Evolutionary conservation across 2,329 filamentous ascomycete species (phyloP).

Genomic region (Trichoderma sp.): DNA sequence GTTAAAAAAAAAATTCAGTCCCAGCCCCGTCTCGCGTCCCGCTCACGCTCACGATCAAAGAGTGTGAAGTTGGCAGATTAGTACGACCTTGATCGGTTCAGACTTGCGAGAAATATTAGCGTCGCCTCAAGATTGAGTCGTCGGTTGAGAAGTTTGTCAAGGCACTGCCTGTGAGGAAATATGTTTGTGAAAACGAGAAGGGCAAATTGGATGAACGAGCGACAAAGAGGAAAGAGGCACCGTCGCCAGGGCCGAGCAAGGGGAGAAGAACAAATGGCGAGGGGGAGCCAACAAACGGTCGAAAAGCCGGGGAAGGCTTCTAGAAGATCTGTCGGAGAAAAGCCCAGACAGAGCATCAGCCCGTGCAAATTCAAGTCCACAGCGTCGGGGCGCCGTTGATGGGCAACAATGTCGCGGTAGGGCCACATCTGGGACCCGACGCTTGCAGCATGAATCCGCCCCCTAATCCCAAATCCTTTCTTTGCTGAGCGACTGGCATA

Average conservation of each 20-base stretch:
- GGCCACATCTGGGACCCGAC: conserved; percentile 22
- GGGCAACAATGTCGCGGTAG: conserved; percentile 7
- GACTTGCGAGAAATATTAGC: conserved; percentile 18
- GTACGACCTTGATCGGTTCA: not conserved
- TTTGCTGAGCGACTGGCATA: conserved; percentile 22
- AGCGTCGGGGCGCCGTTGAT: conserved; percentile 23
- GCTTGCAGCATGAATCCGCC: conserved; percentile 19
- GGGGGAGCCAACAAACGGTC: conserved; percentile 22
- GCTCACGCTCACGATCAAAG: conserved; percentile 16
- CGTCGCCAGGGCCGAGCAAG: conserved; percentile 29
- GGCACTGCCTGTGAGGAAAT: conserved; percentile 19
- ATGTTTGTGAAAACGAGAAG: conserved; percentile 15
- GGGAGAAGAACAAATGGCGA: conserved; percentile 29
- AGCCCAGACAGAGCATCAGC: conserved; percentile 23
- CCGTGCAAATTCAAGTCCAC: conserved; percentile 24
- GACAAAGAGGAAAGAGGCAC: conserved; percentile 24
- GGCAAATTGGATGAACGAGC: conserved; percentile 19
- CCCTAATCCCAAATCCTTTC: conserved; percentile 28
- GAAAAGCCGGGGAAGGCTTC: conserved; percentile 31
- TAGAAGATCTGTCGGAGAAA: conserved; percentile 33
- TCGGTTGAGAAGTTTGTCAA: conserved; percentile 16
- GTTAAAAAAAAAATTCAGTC: not conserved
- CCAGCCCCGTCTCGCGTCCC: conserved; percentile 12
- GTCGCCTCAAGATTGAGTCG: conserved; percentile 23
- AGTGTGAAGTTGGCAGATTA: not conserved